Conservation (phyloP, 192 early-diverging fungal genomes). For the Coemansia sp. region DNA sequence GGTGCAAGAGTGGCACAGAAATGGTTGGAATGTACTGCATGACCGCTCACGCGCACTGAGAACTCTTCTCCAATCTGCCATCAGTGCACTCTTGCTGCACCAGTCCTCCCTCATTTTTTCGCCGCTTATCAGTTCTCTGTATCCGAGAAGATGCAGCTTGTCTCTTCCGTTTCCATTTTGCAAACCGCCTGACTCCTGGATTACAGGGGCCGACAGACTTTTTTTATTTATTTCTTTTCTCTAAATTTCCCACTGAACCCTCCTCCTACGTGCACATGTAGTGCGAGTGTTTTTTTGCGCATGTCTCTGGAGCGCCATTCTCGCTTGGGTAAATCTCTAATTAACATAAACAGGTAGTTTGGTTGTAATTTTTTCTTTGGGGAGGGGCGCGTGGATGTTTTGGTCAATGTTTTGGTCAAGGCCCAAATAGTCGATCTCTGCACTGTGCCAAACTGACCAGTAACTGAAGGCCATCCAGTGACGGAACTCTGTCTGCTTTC, state of each 20-base stretch:
- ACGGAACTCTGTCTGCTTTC: background rate
- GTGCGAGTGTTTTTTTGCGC: background rate
- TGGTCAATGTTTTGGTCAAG: background rate
- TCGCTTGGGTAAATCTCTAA: background rate
- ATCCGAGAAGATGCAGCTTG: conserved; percentile 7
- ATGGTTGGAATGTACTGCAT: background rate
- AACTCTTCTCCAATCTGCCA: background rate
- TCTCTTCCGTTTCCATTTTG: conserved; percentile 1
- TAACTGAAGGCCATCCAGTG: background rate
- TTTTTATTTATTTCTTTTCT: background rate
- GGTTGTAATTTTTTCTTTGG: background rate
- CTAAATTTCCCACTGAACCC: no score
- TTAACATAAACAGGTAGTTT: background rate
- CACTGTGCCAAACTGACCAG: background rate
- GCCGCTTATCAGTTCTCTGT: background rate
- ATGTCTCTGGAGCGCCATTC: background rate
- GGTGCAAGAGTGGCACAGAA: background rate
- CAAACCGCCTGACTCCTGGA: conserved; percentile 2
- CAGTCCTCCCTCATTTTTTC: background rate
- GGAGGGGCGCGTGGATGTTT: background rate
- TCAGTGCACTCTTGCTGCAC: background rate
- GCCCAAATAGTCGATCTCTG: background rate
- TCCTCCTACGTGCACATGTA: background rate
- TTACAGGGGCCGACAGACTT: background rate
- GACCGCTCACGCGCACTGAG: background rate